These are phyloP conservation scores for Agroathelia rolfsii DNA, from an alignment of 1,284 basidiomycete genomes.

Conservation along the genomic window DNA sequence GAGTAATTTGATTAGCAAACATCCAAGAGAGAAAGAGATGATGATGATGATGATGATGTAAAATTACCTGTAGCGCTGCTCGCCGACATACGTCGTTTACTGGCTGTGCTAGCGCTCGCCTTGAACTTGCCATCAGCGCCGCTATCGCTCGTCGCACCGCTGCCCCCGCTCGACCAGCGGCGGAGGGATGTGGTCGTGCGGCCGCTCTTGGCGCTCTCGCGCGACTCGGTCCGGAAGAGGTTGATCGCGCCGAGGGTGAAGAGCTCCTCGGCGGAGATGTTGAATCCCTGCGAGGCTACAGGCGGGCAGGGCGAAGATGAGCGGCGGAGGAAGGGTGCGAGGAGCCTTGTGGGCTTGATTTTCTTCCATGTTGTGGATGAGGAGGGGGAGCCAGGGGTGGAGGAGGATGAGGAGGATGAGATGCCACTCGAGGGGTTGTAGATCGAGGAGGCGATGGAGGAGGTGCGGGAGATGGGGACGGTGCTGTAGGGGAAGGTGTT, in stretches of 20 bases:
- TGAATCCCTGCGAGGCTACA: constrained; percentile 15
- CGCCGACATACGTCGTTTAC: constrained; percentile 15
- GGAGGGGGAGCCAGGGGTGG: constrained; percentile 29
- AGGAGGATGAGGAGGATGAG: constrained; percentile 45
- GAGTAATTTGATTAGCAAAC: constrained; percentile 7
- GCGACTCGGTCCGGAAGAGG: constrained; percentile 37
- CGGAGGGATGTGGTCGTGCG: constrained; percentile 1
- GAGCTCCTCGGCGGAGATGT: constrained; percentile 30
- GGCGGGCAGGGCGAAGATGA: constrained; percentile 22
- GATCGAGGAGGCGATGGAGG: constrained; percentile 44
- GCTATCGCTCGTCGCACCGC: too few species aligned
- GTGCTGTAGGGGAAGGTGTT: constrained; percentile 10
- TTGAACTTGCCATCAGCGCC: too few species aligned
- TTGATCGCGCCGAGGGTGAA: constrained; percentile 33
- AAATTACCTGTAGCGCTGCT: constrained; percentile 1
- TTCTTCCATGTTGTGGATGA: too few species aligned
- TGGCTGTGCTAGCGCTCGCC: constrained; percentile 21
- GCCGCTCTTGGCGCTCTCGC: constrained; percentile 11
- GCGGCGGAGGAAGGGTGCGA: constrained; percentile 15
- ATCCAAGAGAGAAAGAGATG: constrained; percentile 10
- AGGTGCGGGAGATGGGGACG: constrained; percentile 32
- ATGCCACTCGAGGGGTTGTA: constrained; percentile 39
- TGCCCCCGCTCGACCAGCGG: constrained; percentile 5
- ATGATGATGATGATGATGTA: constrained; percentile 7
- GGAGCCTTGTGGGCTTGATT: constrained; percentile 22